Evolutionary conservation across 257 asterid genomes (phyloP), one percentile per base, ranked within the genome.

Genomic region (Capsicum pubescens): DNA sequence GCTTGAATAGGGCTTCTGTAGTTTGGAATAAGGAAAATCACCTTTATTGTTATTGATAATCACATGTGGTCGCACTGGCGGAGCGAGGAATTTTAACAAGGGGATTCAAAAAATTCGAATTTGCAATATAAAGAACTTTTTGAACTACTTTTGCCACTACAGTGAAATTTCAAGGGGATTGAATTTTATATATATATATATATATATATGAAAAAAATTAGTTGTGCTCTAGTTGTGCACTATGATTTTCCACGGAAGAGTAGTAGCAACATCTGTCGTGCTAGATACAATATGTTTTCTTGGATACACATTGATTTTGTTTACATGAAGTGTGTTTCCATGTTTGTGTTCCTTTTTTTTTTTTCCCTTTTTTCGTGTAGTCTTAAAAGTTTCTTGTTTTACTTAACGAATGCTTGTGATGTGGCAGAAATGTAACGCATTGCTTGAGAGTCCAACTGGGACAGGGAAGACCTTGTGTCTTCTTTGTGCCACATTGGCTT

Each of bases 401-500:
- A 72, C 61, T 74, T 17, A 11, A 9, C 9, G 21, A 61, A 60
- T 83, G 82, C 59, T 81, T 82, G 35, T 86, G 89, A 68, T 56
- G 60, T 60, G 86, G 48, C 92, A 96, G 99, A 90, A 82, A 89
- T 79, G 91, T 84, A 96, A 96, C 85, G 98, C 99, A 13, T 86
- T 96, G 67, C 88, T 96, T 85, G 99, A 96, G 95, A 96, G 99
- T 88, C 99, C 99, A 70, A 96, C 99, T 63, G 98, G 99, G 88
- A 96, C 99, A 48, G 99, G 99, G 82, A 96, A 96, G 89, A 96
- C 99, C 21, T 83, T 96, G 84, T 96, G 98, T 83, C 98, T 96
- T 87, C 91, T 96, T 70, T 96, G 99, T 77, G 98, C 99, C 82
- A 91, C 99, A 72, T 89, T 96, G 88, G 97, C 98, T 61, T 96